Evolutionary conservation across 192 early-diverging fungal genomes (phyloP).

Genomic region (Coemansia sp.): DNA sequence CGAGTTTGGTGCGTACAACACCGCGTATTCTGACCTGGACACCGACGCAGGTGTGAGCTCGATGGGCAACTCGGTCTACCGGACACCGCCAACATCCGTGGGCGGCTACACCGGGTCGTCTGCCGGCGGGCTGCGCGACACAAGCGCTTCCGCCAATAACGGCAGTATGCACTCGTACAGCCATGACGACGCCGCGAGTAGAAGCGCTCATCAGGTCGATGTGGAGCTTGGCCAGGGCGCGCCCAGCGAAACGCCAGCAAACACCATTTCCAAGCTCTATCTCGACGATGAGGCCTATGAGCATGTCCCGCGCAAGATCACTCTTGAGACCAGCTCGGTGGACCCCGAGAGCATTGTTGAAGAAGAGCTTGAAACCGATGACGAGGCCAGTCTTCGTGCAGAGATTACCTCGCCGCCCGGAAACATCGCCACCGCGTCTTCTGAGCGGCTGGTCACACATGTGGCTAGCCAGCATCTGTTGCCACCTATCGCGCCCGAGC

Average conservation of each 20-base stretch:
- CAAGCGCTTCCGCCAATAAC: not conserved
- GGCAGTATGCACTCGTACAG: conserved; percentile 8
- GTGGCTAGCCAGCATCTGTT: conserved; percentile 56
- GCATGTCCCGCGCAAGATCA: conserved; percentile 41
- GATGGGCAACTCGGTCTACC: conserved; percentile 48
- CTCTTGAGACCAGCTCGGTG: conserved; percentile 40
- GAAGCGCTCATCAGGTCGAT: not conserved
- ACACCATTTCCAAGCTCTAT: conserved; percentile 45
- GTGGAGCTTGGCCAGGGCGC: conserved; percentile 29
- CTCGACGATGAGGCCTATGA: conserved; percentile 45
- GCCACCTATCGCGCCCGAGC: conserved; percentile 66
- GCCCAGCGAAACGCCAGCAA: conserved; percentile 42
- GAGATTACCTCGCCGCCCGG: conserved; percentile 53
- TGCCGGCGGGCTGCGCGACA: conserved; percentile 8
- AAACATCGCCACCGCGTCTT: conserved; percentile 46
- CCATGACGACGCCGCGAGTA: not conserved
- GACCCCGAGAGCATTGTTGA: conserved; percentile 50
- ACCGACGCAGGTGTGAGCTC: conserved; percentile 52
- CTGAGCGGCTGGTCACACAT: conserved; percentile 51
- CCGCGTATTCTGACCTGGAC: conserved; percentile 43
- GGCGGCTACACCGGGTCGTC: conserved; percentile 34
- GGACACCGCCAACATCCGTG: conserved; percentile 51
- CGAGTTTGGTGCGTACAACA: conserved; percentile 30
- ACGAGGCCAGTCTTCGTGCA: conserved; percentile 45
- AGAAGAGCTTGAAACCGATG: conserved; percentile 37